A percentile compares a stretch with the other conserved stretches of the same genome.
Evolutionary conservation across 2,329 filamentous ascomycete genomes (phyloP).

Genomic region (Aureobasidium sp.): DNA sequence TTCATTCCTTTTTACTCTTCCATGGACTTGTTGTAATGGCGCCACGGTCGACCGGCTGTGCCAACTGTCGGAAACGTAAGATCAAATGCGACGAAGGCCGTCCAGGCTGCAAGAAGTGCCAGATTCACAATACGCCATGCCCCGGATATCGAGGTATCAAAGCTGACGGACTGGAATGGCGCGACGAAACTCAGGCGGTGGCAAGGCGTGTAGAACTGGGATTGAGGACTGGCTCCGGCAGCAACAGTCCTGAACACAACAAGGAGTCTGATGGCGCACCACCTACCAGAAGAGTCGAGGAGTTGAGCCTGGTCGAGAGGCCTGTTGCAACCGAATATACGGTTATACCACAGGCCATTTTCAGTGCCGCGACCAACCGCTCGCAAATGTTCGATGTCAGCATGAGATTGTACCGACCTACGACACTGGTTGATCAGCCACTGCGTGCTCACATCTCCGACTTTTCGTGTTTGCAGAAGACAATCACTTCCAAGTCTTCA

Average conservation of each 20-base stretch:
- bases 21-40: conserved; percentile 22
- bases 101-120: conserved; percentile 26
- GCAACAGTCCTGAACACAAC: not conserved
- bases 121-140: conserved; percentile 26
- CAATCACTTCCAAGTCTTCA: not conserved
- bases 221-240: not conserved
- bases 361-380: conserved; percentile 17
- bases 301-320: not conserved
- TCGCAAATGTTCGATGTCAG: conserved; percentile 24
- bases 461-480: not conserved
- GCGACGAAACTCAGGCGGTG: conserved; percentile 23
- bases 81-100: conserved; percentile 27
- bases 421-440: conserved; percentile 12
- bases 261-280: not conserved
- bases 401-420: conserved; percentile 26
- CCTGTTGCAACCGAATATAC: not conserved
- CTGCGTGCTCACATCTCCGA: conserved; percentile 6
- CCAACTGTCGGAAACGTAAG: conserved; percentile 27
- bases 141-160: conserved; percentile 25
- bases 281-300: not conserved
- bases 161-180: conserved; percentile 23
- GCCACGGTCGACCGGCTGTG: conserved; percentile 26
- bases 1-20: not conserved
- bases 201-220: conserved; percentile 6
- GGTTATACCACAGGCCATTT: not conserved